These are phyloP conservation scores for Colletotrichum cuscutae DNA, from an alignment of 2,329 filamentous ascomycete species.

Conservation along the genomic window DNA sequence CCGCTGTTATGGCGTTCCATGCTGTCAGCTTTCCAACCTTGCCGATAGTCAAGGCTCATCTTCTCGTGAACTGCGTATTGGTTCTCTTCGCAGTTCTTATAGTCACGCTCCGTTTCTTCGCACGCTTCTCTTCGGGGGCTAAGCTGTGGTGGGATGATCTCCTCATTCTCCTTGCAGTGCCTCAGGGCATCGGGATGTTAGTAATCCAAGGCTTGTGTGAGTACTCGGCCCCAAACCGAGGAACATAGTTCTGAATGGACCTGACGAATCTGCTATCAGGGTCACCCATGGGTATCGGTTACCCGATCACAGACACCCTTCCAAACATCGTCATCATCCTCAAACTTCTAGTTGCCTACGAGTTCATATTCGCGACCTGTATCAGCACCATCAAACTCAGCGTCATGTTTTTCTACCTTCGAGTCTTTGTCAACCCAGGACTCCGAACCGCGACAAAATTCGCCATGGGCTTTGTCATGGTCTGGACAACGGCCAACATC, in stretches of 20 bases:
- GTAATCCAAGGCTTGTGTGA: conserved; percentile 44
- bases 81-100: conserved; percentile 37
- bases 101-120: conserved; percentile 40
- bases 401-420: conserved; percentile 53
- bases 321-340: conserved; percentile 39
- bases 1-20: neutral
- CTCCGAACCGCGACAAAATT: conserved; percentile 43
- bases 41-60: conserved; percentile 38
- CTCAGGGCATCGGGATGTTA: conserved; percentile 42
- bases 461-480: conserved; percentile 43
- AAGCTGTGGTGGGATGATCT: conserved; percentile 49
- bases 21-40: conserved; percentile 35
- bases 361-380: conserved; percentile 47
- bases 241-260: neutral
- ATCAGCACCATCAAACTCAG: conserved; percentile 51
- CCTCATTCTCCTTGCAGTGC: conserved; percentile 47
- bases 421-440: conserved; percentile 47
- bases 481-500: conserved; percentile 39
- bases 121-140: conserved; percentile 39
- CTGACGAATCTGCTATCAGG: conserved; percentile 31
- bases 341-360: conserved; percentile 49
- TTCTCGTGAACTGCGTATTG: conserved; percentile 40
- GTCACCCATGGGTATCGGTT: conserved; percentile 39
- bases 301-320: conserved; percentile 37
- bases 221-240: conserved; percentile 18